These are phyloP conservation scores for Lagenaria siceraria DNA, from an alignment of 306 rosid genomes.

Conservation along the genomic window DNA sequence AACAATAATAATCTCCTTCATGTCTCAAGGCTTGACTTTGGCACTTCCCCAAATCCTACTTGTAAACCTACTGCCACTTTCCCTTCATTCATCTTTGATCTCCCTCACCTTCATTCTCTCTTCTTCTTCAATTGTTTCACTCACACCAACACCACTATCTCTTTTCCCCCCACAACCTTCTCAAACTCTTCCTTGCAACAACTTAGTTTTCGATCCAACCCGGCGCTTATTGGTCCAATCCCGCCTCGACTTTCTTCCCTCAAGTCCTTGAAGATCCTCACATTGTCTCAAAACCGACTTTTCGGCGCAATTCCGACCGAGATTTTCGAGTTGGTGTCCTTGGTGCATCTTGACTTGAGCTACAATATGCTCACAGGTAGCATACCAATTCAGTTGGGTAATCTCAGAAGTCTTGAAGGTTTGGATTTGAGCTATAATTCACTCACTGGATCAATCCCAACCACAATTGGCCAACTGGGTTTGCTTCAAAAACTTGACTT, in stretches of 20 bases:
- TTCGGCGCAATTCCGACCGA: conserved; percentile 20
- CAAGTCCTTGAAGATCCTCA: conserved; percentile 32
- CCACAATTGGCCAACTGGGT: conserved; percentile 24
- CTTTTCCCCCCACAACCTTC: conserved; percentile 1
- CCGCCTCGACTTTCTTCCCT: conserved; percentile 31
- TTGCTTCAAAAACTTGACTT: conserved; percentile 40
- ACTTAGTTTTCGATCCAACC: conserved; percentile 40
- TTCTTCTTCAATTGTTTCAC: conserved; percentile 43
- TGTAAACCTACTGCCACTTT: conserved; percentile 29
- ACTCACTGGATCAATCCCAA: conserved; percentile 30
- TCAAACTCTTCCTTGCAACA: conserved; percentile 25
- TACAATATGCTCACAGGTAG: conserved; percentile 29
- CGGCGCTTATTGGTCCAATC: conserved; percentile 25
- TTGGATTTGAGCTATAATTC: conserved; percentile 40
- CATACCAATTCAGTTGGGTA: conserved; percentile 25
- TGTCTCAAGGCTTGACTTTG: conserved; percentile 44
- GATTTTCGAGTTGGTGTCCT: conserved; percentile 17
- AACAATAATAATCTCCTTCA: conserved; percentile 12
- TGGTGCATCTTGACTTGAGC: conserved; percentile 44
- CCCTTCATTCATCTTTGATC: conserved; percentile 25
- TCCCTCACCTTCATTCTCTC: conserved; percentile 34
- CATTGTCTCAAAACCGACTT: conserved; percentile 39
- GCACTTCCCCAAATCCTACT: conserved; percentile 30
- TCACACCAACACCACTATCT: conserved; percentile 19
- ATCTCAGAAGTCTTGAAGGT: conserved; percentile 30